Evolutionary conservation across 202 grass and related monocot species (phyloP).

Genomic region (Saccharum hybrid): DNA sequence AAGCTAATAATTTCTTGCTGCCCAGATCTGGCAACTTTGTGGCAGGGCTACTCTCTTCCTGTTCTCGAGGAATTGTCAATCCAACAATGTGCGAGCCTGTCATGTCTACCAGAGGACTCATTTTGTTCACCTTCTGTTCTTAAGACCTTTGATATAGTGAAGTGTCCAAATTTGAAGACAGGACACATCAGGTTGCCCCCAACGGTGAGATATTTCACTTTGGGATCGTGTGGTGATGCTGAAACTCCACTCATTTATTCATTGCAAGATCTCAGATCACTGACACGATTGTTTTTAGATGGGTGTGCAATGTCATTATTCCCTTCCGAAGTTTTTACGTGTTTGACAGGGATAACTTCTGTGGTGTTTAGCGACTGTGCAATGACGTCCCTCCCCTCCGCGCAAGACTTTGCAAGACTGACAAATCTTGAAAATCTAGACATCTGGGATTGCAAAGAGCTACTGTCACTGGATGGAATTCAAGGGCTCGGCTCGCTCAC

Average conservation of each 20-base stretch:
- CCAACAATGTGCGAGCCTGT: constrained; percentile 7
- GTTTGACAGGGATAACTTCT: neutral
- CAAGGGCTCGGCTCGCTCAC: neutral
- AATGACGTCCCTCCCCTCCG: neutral
- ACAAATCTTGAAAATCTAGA: constrained; percentile 5
- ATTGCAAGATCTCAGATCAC: no score
- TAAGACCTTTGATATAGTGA: neutral
- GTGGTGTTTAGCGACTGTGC: neutral
- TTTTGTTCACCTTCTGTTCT: neutral
- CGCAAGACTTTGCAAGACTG: constrained; percentile 6
- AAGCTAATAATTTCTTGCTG: constrained; percentile 1
- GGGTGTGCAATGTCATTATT: neutral
- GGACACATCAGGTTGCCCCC: neutral
- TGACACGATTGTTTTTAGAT: no score
- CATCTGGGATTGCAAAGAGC: constrained; percentile 29
- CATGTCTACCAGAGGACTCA: constrained; percentile 16
- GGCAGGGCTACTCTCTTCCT: constrained; percentile 28
- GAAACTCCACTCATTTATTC: no score
- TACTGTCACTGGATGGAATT: constrained; percentile 31
- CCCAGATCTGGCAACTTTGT: constrained; percentile 21
- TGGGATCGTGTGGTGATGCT: no score
- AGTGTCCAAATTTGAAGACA: neutral
- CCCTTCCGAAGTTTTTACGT: neutral
- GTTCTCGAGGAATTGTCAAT: constrained; percentile 11
- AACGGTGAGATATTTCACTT: neutral